phyloP scores from a whole-genome alignment of 768 basidiomycete species.

The Macrolepiota dolichaula region DNA sequence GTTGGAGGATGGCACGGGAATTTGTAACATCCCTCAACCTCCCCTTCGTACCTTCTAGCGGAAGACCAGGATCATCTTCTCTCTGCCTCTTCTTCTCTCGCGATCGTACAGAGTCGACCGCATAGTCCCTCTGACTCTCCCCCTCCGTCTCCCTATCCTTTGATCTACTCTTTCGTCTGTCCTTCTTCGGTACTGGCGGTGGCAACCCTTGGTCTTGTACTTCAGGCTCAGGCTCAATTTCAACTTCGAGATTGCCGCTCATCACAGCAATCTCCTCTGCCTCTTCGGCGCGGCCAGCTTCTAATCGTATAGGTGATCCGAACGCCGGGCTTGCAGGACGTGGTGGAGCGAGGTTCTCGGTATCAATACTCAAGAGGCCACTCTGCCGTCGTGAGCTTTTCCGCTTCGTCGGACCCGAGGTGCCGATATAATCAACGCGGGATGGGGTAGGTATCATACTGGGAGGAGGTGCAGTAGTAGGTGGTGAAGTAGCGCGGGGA shows the following conservation, averaged over 20 bases:
- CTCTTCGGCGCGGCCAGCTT: slow-evolving; percentile 55
- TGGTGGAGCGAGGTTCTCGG: slow-evolving; percentile 38
- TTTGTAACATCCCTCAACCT: slow-evolving; percentile 68
- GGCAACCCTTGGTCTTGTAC: slow-evolving; percentile 5
- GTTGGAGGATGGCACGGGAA: slow-evolving; percentile 41
- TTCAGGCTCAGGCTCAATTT: slow-evolving; percentile 32
- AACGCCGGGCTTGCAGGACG: slow-evolving; percentile 67
- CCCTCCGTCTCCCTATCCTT: slow-evolving; percentile 34
- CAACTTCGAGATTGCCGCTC: slow-evolving; percentile 28
- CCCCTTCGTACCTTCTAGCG: slow-evolving; percentile 35
- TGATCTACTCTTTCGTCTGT: slow-evolving; percentile 43
- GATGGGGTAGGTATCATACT: slow-evolving; percentile 14
- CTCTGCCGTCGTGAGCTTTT: slow-evolving; percentile 45
- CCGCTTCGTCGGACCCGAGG: slow-evolving; percentile 25
- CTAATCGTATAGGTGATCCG: slow-evolving; percentile 57
- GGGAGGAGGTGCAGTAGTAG: slow-evolving; percentile 21
- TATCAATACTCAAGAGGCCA: slow-evolving; percentile 50
- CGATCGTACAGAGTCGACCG: slow-evolving; percentile 13
- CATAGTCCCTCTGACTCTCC: slow-evolving; percentile 22
- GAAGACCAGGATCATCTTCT: slow-evolving; percentile 27
- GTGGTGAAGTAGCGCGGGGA: slow-evolving; percentile 37
- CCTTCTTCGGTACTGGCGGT: slow-evolving; percentile 31
- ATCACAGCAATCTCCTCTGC: slow-evolving; percentile 46
- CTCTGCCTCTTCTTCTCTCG: slow-evolving; percentile 21
- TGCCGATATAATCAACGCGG: slow-evolving; percentile 19